Evolutionary conservation across 805 yeast genomes (phyloP).

Genomic region (Jamesozyma rosinii): DNA sequence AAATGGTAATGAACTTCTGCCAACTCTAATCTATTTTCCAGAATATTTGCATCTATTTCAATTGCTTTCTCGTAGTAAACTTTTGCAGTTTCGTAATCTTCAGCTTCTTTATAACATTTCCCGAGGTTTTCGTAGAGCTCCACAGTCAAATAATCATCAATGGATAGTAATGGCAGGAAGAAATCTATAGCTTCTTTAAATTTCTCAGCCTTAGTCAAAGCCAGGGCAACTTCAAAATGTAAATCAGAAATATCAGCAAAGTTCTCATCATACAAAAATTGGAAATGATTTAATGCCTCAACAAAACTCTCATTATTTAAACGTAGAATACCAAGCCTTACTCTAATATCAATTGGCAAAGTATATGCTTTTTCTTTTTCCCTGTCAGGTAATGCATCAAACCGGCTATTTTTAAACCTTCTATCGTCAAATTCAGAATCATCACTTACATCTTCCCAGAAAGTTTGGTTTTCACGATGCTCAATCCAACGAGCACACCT

Average conservation of each 20-base stretch:
- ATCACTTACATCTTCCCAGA: constrained; percentile 41
- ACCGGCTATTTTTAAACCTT: constrained; percentile 41
- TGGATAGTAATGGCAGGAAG: constrained; percentile 45
- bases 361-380: constrained; percentile 35
- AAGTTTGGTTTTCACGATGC: constrained; percentile 43
- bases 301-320: constrained; percentile 50
- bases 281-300: constrained; percentile 70
- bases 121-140: constrained; percentile 52
- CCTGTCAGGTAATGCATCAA: constrained; percentile 31
- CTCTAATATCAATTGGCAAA: constrained; percentile 81
- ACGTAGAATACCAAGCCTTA: constrained; percentile 68
- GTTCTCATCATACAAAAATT: constrained; percentile 45
- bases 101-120: constrained; percentile 66
- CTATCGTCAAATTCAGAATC: constrained; percentile 82
- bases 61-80: constrained; percentile 47
- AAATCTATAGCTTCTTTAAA: constrained; percentile 70
- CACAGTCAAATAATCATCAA: constrained; percentile 43
- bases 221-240: constrained; percentile 65
- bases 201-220: constrained; percentile 57
- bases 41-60: constrained; percentile 49
- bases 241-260: constrained; percentile 62
- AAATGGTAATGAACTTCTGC: constrained; percentile 73
- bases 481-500: constrained; percentile 78
- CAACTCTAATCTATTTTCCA: constrained; percentile 66
- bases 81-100: constrained; percentile 57